Evolutionary conservation across 2,329 filamentous ascomycete genomes (phyloP).

Genomic region (Fusarium ramigenum): DNA sequence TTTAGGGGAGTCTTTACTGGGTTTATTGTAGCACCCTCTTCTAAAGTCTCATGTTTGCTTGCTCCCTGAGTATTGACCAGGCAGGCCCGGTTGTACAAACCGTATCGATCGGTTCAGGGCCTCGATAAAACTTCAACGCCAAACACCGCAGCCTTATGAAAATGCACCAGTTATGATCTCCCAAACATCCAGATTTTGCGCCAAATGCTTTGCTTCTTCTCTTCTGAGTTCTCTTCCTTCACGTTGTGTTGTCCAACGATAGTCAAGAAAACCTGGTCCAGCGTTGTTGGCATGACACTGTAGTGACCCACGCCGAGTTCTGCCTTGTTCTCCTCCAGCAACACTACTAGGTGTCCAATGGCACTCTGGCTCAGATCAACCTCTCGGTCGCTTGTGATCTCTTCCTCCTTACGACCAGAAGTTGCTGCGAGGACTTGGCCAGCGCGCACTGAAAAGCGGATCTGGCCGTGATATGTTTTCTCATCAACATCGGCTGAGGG

Average conservation of each 20-base stretch:
- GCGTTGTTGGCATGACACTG: constrained; percentile 83
- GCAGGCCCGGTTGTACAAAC: neutral
- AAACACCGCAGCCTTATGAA: neutral
- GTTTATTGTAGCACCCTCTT: too few relatives aligned
- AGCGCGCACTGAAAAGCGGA: constrained; percentile 81
- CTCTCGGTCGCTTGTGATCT: constrained; percentile 33
- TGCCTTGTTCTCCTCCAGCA: constrained; percentile 76
- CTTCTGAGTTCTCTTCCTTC: constrained; percentile 73
- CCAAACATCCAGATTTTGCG: constrained; percentile 39
- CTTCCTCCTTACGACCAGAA: constrained; percentile 31
- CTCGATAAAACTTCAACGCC: neutral
- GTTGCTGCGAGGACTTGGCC: constrained; percentile 48
- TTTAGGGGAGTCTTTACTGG: too few relatives aligned
- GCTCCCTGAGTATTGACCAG: too few relatives aligned
- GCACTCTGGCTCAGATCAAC: constrained; percentile 55
- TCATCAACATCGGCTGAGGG: constrained; percentile 74
- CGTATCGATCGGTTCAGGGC: neutral
- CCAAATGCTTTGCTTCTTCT: constrained; percentile 42
- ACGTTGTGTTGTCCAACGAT: constrained; percentile 86
- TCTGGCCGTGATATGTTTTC: constrained; percentile 83
- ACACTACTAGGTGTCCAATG: constrained; percentile 74
- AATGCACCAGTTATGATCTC: constrained; percentile 19
- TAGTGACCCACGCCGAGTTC: constrained; percentile 83
- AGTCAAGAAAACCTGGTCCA: constrained; percentile 89
- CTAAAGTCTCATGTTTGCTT: too few relatives aligned